phyloP scores from a whole-genome alignment of 352 stramenopile genomes.

The Pythium periplocum region DNA sequence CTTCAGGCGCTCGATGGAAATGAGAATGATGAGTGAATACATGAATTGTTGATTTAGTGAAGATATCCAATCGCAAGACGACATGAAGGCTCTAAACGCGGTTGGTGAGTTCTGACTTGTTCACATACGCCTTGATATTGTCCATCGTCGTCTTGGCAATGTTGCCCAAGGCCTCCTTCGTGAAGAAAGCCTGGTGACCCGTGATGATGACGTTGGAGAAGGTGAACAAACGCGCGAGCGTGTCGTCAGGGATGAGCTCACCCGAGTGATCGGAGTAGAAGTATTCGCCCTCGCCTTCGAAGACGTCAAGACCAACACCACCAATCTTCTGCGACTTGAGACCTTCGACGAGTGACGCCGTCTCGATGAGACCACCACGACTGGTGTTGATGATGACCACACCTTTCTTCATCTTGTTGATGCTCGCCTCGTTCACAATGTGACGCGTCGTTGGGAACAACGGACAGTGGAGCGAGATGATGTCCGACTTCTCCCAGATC shows the following conservation, averaged over 20 bases:
- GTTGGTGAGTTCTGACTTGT: conserved; percentile 43
- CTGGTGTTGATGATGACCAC: conserved; percentile 91
- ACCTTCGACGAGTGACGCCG: conserved; percentile 65
- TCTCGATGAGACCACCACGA: conserved; percentile 84
- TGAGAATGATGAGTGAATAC: background rate
- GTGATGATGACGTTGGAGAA: conserved; percentile 83
- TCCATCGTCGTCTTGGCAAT: conserved; percentile 69
- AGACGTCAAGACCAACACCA: conserved; percentile 84
- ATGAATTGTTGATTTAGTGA: background rate
- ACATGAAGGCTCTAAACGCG: conserved; percentile 6
- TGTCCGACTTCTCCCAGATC: conserved; percentile 62
- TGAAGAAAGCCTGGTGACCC: conserved; percentile 79
- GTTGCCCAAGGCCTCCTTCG: conserved; percentile 64
- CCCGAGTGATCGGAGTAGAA: conserved; percentile 76
- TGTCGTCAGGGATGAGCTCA: conserved; percentile 60
- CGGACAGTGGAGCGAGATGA: conserved; percentile 87
- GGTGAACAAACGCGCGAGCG: conserved; percentile 67
- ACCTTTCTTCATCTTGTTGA: conserved; percentile 83
- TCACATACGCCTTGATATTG: conserved; percentile 59
- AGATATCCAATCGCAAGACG: background rate
- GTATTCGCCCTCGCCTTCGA: conserved; percentile 69
- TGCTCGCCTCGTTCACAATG: conserved; percentile 74
- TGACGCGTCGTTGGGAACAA: conserved; percentile 80
- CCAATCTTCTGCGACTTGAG: conserved; percentile 79
- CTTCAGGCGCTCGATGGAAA: conserved; percentile 1